These are phyloP conservation scores for Helotiales sp. DNA, from an alignment of 2,329 filamentous ascomycete species.

Conservation along the genomic window DNA sequence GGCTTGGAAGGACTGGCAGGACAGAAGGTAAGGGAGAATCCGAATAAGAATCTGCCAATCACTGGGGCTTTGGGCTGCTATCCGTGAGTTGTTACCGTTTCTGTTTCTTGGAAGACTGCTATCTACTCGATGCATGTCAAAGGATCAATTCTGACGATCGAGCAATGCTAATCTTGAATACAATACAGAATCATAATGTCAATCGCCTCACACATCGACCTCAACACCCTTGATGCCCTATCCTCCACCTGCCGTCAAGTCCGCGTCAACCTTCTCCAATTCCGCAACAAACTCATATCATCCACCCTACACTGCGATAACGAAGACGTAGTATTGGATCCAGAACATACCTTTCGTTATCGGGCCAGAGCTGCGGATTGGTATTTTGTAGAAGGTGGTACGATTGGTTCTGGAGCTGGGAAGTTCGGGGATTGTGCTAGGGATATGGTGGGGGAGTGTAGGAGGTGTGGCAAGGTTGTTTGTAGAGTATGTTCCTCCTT, in stretches of 20 bases:
- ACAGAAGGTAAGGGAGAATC: slow-evolving; percentile 40
- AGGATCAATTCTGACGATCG: background rate
- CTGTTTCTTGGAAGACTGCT: slow-evolving; percentile 34
- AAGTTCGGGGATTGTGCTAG: slow-evolving; percentile 81
- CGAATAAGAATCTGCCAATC: slow-evolving; percentile 60
- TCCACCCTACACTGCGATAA: slow-evolving; percentile 82
- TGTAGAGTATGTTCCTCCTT: slow-evolving; percentile 72
- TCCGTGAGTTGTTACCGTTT: slow-evolving; percentile 60
- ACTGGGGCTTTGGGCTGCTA: slow-evolving; percentile 69
- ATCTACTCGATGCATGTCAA: background rate
- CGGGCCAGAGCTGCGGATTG: slow-evolving; percentile 62
- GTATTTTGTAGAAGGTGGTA: slow-evolving; percentile 62
- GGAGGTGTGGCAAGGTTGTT: slow-evolving; percentile 75
- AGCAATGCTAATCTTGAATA: slow-evolving; percentile 12
- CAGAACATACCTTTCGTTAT: slow-evolving; percentile 61
- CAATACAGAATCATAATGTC: slow-evolving; percentile 71
- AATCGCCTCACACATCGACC: slow-evolving; percentile 78
- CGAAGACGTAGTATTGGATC: slow-evolving; percentile 62
- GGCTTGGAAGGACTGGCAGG: background rate
- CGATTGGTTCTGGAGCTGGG: slow-evolving; percentile 58
- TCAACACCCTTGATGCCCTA: slow-evolving; percentile 84
- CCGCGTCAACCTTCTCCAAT: slow-evolving; percentile 77
- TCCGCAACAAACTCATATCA: slow-evolving; percentile 72
- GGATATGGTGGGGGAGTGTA: slow-evolving; percentile 85
- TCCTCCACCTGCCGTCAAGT: slow-evolving; percentile 82